These are phyloP conservation scores for Coriaria nepalensis DNA, from an alignment of 306 rosid species.

Conservation along the genomic window DNA sequence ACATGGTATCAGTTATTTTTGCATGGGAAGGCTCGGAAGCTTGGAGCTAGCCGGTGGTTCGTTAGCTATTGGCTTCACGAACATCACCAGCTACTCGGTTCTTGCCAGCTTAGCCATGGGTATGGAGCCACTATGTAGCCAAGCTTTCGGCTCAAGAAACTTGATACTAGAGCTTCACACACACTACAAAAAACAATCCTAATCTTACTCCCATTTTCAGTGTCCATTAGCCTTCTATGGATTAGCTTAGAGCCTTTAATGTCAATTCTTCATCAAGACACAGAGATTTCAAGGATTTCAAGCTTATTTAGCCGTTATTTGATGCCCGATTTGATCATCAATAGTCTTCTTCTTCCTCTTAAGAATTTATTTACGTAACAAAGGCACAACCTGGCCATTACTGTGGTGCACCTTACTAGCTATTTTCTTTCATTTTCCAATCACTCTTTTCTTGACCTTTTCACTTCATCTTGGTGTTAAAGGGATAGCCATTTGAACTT, in stretches of 20 bases:
- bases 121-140: slow-evolving; percentile 19
- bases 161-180: slow-evolving; percentile 25
- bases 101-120: slow-evolving; percentile 15
- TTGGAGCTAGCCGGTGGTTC: slow-evolving; percentile 17
- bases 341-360: slow-evolving; percentile 65
- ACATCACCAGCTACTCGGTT: slow-evolving; percentile 16
- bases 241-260: slow-evolving; percentile 54
- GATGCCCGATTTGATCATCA: slow-evolving; percentile 66
- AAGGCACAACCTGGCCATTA: slow-evolving; percentile 64
- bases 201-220: slow-evolving; percentile 41
- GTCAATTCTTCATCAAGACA: slow-evolving; percentile 47
- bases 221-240: slow-evolving; percentile 57
- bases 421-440: slow-evolving; percentile 43
- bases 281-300: slow-evolving; percentile 45
- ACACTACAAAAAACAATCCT: slow-evolving; percentile 43
- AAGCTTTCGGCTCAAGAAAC: slow-evolving; percentile 35
- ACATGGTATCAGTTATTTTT: slow-evolving; percentile 14
- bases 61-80: slow-evolving; percentile 16
- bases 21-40: slow-evolving; percentile 18
- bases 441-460: slow-evolving; percentile 47
- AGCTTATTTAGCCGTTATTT: slow-evolving; percentile 52
- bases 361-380: slow-evolving; percentile 53
- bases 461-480: slow-evolving; percentile 47
- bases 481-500: slow-evolving; percentile 63
- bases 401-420: slow-evolving; percentile 53